Conservation (phyloP, 495 filamentous ascomycete genomes). For the Aspergillus cavernicola region DNA sequence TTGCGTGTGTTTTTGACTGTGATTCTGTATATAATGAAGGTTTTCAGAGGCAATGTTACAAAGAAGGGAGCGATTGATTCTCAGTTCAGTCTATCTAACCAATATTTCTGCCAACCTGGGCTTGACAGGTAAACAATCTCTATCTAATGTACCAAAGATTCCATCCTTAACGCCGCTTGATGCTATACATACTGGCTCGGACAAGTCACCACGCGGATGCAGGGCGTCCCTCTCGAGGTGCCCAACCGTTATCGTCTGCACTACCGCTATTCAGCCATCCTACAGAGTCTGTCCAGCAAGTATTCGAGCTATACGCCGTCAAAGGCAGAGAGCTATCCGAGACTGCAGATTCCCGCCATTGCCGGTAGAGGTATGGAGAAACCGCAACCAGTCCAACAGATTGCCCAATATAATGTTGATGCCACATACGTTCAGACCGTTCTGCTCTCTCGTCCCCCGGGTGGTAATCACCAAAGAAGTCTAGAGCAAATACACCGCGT, state of each 20-base stretch:
- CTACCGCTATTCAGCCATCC: slow-evolving; percentile 5
- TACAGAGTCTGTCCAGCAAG: slow-evolving; percentile 1
- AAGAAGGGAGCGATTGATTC: not conserved
- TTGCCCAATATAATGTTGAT: slow-evolving; percentile 8
- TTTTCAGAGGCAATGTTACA: not conserved
- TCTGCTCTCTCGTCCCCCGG: slow-evolving; percentile 21
- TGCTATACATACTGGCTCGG: not conserved
- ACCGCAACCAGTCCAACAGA: slow-evolving; percentile 12
- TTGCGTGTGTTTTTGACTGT: not conserved
- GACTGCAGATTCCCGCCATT: slow-evolving; percentile 12
- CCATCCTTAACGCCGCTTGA: not conserved
- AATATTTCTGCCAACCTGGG: slow-evolving; percentile 4
- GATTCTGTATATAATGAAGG: slow-evolving; percentile 12
- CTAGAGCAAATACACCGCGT: slow-evolving; percentile 23
- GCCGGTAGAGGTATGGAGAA: slow-evolving; percentile 18
- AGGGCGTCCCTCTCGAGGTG: not conserved
- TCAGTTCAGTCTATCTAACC: slow-evolving; percentile 7
- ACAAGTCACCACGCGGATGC: not conserved
- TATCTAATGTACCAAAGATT: slow-evolving; percentile 5
- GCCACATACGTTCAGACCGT: slow-evolving; percentile 14
- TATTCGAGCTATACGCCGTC: slow-evolving; percentile 15
- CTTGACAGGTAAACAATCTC: not conserved
- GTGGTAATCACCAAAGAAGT: slow-evolving; percentile 25
- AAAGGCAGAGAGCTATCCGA: slow-evolving; percentile 10
- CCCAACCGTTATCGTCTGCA: not conserved